Evolutionary conservation across 2,329 filamentous ascomycete species (phyloP), one percentile per base, ranked within the genome.

Genomic region (Sporothrix mexicana): DNA sequence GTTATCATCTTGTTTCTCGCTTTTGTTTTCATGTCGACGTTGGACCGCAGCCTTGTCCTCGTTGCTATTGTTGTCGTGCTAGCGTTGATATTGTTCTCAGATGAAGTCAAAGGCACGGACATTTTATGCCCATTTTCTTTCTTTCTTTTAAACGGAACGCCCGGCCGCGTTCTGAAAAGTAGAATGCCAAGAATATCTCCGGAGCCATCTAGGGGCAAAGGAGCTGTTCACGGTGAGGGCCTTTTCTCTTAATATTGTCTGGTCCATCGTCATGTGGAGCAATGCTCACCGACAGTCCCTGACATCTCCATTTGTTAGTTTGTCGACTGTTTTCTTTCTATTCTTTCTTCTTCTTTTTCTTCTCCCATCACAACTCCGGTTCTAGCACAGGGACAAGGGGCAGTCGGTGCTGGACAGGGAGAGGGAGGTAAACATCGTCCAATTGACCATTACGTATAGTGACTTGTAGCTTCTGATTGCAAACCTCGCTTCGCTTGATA

Each of bases 21-120:
- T 64, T n/a, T n/a, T 23, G 5, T 36, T 17, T 25, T 25, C 6
- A 12, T 36, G 30, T 36, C 7, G 30, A 36, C 7, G 30, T 36
- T 36, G 30, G 30, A 36, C 30, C 30, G 30, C 41, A 23, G 66
- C 49, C 49, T 55, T 57, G 66, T 51, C 49, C 15, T 43, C n/a
- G 49, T 55, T 69, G 23, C 12, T 8, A 53, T 47, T 66, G 13
- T 62, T 20, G 9, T 17, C 23, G 4, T 57, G 12, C 12, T 66
- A 45, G 36, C 36, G n/a, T 69, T 55, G 6, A 17, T 59, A 70
- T 53, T 70, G 36, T 70, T 61, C 49, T 25, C 49, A 25, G 13
- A 2, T 8, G 15, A 12, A 12, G 41, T 66, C 61, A 66, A 66
- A 20, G 61, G 36, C 41, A 25, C 41, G 12, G 59, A 12, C 59